A percentile compares a stretch with the other conserved stretches of the same genome.
These are phyloP conservation scores for Parafenestella ontariensis DNA, from an alignment of 2,329 filamentous ascomycete species.

Conservation along the genomic window DNA sequence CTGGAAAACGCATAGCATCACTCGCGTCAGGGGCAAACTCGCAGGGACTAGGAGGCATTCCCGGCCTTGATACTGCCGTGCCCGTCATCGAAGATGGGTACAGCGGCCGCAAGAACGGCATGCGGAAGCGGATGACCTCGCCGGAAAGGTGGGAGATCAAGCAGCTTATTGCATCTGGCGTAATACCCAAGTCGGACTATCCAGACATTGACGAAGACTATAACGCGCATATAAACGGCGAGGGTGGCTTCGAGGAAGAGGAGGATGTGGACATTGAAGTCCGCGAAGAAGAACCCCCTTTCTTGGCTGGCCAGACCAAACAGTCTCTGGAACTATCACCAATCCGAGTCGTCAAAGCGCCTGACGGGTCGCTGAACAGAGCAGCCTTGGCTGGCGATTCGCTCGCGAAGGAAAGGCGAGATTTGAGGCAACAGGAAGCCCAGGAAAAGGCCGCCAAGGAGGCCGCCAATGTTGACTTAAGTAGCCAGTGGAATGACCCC, in stretches of 20 bases:
- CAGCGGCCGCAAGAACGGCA: slow-evolving; percentile 54
- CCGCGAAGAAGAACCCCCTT: slow-evolving; percentile 93
- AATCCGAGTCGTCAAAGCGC: slow-evolving; percentile 95
- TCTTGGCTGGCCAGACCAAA: slow-evolving; percentile 94
- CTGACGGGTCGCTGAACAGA: slow-evolving; percentile 96
- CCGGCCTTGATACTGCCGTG: slow-evolving; percentile 58
- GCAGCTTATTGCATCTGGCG: slow-evolving; percentile 93
- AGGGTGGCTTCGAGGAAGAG: slow-evolving; percentile 88
- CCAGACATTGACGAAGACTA: slow-evolving; percentile 95
- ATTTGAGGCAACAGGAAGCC: slow-evolving; percentile 85
- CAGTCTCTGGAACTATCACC: slow-evolving; percentile 94
- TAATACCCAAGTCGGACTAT: slow-evolving; percentile 90
- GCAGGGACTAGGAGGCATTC: slow-evolving; percentile 73
- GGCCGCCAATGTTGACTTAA: slow-evolving; percentile 78
- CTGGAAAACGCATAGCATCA: slow-evolving; percentile 78
- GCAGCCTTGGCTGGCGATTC: slow-evolving; percentile 93
- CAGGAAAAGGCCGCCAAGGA: slow-evolving; percentile 79
- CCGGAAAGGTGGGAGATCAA: slow-evolving; percentile 98
- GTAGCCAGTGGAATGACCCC: slow-evolving; percentile 94
- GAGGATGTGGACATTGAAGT: slow-evolving; percentile 98
- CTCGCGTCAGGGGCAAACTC: slow-evolving; percentile 75
- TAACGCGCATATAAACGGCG: slow-evolving; percentile 82
- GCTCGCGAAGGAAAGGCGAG: slow-evolving; percentile 87
- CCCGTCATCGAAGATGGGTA: slow-evolving; percentile 70
- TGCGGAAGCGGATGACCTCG: slow-evolving; percentile 92